A percentile compares a stretch with the other conserved stretches of the same genome.
Conservation (phyloP, 768 basidiomycete genomes). For the Lyophyllum semitale region DNA sequence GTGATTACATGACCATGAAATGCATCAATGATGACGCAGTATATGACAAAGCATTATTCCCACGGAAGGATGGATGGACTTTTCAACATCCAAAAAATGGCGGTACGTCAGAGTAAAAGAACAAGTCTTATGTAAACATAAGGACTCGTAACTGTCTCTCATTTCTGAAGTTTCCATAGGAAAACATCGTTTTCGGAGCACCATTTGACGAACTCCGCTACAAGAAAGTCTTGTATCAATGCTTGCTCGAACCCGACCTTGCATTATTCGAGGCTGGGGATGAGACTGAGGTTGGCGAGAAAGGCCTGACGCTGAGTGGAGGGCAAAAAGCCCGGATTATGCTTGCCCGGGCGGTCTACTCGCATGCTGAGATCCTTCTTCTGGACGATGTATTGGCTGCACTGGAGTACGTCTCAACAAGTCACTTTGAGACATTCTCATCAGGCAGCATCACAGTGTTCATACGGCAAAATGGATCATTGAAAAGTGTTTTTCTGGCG, state of each 20-base stretch:
- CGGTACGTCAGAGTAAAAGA: too few relatives aligned
- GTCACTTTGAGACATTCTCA: background rate
- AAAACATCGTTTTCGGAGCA: slow-evolving; percentile 83
- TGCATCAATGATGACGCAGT: too few relatives aligned
- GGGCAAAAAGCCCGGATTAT: slow-evolving; percentile 54
- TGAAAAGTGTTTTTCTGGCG: slow-evolving; percentile 76
- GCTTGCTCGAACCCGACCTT: slow-evolving; percentile 73
- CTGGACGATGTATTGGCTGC: slow-evolving; percentile 76
- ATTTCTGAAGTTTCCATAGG: slow-evolving; percentile 29
- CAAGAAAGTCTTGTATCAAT: slow-evolving; percentile 72
- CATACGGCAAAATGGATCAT: slow-evolving; percentile 85
- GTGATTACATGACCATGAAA: too few relatives aligned
- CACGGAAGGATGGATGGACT: too few relatives aligned
- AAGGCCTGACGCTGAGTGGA: slow-evolving; percentile 61
- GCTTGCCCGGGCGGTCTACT: slow-evolving; percentile 48
- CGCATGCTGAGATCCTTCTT: slow-evolving; percentile 57
- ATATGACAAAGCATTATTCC: too few relatives aligned
- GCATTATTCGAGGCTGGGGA: slow-evolving; percentile 70
- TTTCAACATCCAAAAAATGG: too few relatives aligned
- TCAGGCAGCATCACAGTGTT: slow-evolving; percentile 33
- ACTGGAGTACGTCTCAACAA: slow-evolving; percentile 41
- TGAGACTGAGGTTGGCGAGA: slow-evolving; percentile 71
- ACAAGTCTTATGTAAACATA: too few relatives aligned
- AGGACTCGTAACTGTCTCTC: too few relatives aligned
- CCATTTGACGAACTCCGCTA: slow-evolving; percentile 78